These are phyloP conservation scores for Auricularia auricula-judae DNA, from an alignment of 768 basidiomycete species.

Conservation along the genomic window DNA sequence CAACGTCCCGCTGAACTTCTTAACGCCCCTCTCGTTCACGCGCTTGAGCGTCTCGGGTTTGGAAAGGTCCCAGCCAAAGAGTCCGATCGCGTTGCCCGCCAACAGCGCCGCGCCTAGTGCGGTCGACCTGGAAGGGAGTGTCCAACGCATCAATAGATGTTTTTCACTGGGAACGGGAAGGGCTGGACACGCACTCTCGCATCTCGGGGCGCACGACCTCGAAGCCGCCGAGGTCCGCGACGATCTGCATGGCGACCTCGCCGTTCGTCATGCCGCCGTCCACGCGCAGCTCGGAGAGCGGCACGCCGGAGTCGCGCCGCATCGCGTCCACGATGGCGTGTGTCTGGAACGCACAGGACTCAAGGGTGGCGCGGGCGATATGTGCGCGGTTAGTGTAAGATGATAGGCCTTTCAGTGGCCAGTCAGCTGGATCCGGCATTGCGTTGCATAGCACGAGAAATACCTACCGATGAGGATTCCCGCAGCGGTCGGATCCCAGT, in stretches of 20 bases:
- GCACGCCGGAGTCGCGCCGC: constrained; percentile 74
- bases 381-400: constrained; percentile 87
- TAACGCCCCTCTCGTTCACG: constrained; percentile 80
- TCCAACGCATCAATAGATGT: neutral
- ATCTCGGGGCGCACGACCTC: constrained; percentile 87
- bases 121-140: constrained; percentile 51
- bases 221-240: constrained; percentile 88
- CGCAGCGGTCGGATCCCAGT: constrained; percentile 91
- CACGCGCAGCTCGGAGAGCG: constrained; percentile 80
- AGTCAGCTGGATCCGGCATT: neutral
- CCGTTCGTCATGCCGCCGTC: constrained; percentile 99
- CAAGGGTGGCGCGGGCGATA: constrained; percentile 88
- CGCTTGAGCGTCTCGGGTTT: constrained; percentile 72
- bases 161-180: neutral
- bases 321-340: constrained; percentile 92
- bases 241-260: constrained; percentile 74
- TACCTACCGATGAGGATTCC: constrained; percentile 67
- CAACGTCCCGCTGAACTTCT: constrained; percentile 51
- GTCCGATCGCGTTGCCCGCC: constrained; percentile 74
- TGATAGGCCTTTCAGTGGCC: constrained; percentile 43
- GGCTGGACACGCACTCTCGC: constrained; percentile 63
- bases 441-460: neutral
- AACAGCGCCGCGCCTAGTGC: constrained; percentile 91
- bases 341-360: constrained; percentile 94
- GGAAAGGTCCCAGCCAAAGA: constrained; percentile 88